These are phyloP conservation scores for Arthonia radiata DNA, from an alignment of 495 filamentous ascomycete species.

Conservation along the genomic window DNA sequence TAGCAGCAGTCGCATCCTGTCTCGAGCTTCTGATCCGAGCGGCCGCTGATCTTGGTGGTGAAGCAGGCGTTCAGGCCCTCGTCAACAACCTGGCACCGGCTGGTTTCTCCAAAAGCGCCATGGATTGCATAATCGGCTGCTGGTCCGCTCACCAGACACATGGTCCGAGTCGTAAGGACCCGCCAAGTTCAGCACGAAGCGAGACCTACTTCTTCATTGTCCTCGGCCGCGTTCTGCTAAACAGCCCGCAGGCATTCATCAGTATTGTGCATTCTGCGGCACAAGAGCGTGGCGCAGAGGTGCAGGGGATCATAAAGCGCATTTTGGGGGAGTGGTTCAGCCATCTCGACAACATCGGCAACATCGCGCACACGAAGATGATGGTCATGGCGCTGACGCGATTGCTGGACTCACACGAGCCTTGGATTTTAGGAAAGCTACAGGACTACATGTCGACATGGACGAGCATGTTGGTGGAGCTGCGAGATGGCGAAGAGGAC, in stretches of 20 bases:
- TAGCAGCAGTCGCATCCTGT: conserved; percentile 35
- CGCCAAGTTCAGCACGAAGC: conserved; percentile 33
- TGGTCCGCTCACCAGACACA: conserved; percentile 50
- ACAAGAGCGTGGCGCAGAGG: conserved; percentile 10
- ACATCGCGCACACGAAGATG: conserved; percentile 53
- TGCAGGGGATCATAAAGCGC: conserved; percentile 38
- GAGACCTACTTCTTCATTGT: conserved; percentile 66
- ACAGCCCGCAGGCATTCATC: conserved; percentile 26
- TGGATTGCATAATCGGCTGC: conserved; percentile 45
- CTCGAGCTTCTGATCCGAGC: conserved; percentile 47
- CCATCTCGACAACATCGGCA: conserved; percentile 60
- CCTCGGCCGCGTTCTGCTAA: conserved; percentile 54
- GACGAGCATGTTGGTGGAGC: conserved; percentile 38
- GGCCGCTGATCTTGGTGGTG: conserved; percentile 41
- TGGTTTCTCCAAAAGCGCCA: conserved; percentile 37
- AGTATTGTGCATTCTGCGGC: conserved; percentile 7
- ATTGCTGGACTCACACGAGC: conserved; percentile 38
- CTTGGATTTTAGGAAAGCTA: conserved; percentile 31
- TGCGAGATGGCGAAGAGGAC: conserved; percentile 28
- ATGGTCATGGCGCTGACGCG: conserved; percentile 60
- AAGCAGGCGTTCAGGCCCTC: conserved; percentile 39
- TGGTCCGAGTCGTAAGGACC: conserved; percentile 40
- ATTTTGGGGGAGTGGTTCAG: conserved; percentile 68
- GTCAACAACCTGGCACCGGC: too few species aligned
- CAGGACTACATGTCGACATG: conserved; percentile 47